Conservation (phyloP, 2,329 filamentous ascomycete genomes). For the Talaromyces islandicus region DNA sequence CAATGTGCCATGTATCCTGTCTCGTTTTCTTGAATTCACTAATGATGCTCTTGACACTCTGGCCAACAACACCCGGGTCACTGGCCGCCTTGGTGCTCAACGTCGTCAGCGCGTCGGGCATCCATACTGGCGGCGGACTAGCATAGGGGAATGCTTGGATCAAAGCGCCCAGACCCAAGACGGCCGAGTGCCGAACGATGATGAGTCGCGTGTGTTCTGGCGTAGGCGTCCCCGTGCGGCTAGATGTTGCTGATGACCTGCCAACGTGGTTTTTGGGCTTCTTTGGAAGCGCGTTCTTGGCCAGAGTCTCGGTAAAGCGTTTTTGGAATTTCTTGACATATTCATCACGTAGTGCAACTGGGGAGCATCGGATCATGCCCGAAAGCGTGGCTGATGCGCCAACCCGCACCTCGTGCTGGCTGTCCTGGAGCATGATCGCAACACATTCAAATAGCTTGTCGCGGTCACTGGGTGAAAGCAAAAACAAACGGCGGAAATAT, state of each 20-base stretch:
- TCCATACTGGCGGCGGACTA: constrained; percentile 85
- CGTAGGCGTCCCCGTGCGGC: constrained; percentile 43
- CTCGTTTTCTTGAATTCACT: constrained; percentile 99
- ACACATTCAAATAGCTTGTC: constrained; percentile 82
- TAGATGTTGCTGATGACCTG: constrained; percentile 37
- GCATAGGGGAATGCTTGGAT: constrained; percentile 96
- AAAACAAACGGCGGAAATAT: constrained; percentile 92
- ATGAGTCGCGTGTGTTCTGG: constrained; percentile 64
- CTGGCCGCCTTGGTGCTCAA: constrained; percentile 79
- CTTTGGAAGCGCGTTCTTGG: constrained; percentile 82
- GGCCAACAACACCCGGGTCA: constrained; percentile 87
- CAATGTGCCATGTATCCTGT: constrained; percentile 96
- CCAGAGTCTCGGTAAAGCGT: constrained; percentile 73
- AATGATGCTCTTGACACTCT: constrained; percentile 87
- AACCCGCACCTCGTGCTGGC: constrained; percentile 87
- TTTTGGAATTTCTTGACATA: constrained; percentile 70
- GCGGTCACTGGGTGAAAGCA: constrained; percentile 69
- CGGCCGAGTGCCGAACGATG: constrained; percentile 78
- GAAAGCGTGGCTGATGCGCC: constrained; percentile 89
- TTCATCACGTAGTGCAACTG: constrained; percentile 67
- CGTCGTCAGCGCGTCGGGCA: constrained; percentile 84
- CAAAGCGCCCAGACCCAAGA: constrained; percentile 82
- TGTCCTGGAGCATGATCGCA: constrained; percentile 88
- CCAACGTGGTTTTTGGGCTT: constrained; percentile 35
- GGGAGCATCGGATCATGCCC: constrained; percentile 97